Evolutionary conservation across 176 grass and related monocot genomes (phyloP).

Genomic region (Rhipidocladum racemiflorum): DNA sequence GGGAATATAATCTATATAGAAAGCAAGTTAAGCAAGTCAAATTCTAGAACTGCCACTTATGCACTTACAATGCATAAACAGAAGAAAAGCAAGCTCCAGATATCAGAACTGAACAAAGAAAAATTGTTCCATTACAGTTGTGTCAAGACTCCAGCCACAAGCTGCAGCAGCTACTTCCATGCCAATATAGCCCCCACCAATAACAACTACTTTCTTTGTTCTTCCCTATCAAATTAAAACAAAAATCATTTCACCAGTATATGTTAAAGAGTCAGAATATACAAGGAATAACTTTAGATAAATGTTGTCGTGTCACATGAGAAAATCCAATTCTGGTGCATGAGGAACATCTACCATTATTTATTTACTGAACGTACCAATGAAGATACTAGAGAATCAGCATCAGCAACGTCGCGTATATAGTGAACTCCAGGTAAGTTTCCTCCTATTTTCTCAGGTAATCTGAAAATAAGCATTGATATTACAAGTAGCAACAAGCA

Average conservation of each 20-base stretch:
- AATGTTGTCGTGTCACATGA: neutral
- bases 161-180: slow-evolving; percentile 93
- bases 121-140: slow-evolving; percentile 58
- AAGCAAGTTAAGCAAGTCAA: neutral
- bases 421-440: slow-evolving; percentile 82
- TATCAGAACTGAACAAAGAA: slow-evolving; percentile 27
- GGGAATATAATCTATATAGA: slow-evolving; percentile 84
- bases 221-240: slow-evolving; percentile 48
- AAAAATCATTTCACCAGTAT: slow-evolving; percentile 23
- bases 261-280: slow-evolving; percentile 8
- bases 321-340: neutral
- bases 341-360: neutral
- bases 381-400: slow-evolving; percentile 86
- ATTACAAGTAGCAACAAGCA: slow-evolving; percentile 28
- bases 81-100: slow-evolving; percentile 8
- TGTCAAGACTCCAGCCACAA: slow-evolving; percentile 89
- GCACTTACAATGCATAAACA: neutral
- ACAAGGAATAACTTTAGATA: neutral
- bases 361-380: slow-evolving; percentile 52
- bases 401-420: slow-evolving; percentile 82
- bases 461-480: slow-evolving; percentile 39
- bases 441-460: slow-evolving; percentile 89
- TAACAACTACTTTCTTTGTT: slow-evolving; percentile 75
- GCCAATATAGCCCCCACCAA: slow-evolving; percentile 98
- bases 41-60: neutral